Conservation (phyloP, 208 protist genomes). For the Vickermania spadyakhi region DNA sequence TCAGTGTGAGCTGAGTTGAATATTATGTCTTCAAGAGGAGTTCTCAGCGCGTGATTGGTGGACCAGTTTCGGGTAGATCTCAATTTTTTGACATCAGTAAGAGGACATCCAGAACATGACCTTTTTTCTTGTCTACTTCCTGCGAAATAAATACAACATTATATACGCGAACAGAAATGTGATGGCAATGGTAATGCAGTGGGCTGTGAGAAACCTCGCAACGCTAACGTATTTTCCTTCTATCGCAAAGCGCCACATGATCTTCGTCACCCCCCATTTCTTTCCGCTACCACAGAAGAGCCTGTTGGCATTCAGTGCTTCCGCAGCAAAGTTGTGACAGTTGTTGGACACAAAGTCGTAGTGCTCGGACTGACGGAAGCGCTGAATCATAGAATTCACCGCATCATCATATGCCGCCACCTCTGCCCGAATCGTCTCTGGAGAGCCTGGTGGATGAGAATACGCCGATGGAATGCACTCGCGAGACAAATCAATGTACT, state of each 20-base stretch:
- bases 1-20: no score
- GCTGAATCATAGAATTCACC: slow-evolving; percentile 19
- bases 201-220: background rate
- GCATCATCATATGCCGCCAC: slow-evolving; percentile 49
- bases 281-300: slow-evolving; percentile 1
- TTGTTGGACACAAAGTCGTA: slow-evolving; percentile 90
- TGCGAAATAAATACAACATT: background rate
- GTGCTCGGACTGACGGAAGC: slow-evolving; percentile 52
- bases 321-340: slow-evolving; percentile 76
- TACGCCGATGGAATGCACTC: slow-evolving; percentile 56
- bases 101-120: no score
- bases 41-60: no score
- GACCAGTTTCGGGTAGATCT: no score
- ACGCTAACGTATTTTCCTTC: background rate
- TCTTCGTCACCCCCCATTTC: background rate
- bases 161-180: background rate
- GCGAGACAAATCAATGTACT: slow-evolving; percentile 70
- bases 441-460: slow-evolving; percentile 2
- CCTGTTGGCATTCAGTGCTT: slow-evolving; percentile 27
- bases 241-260: background rate
- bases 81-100: no score
- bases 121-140: no score
- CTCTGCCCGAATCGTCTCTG: slow-evolving; percentile 18
- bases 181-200: background rate
- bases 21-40: no score